phyloP scores from a whole-genome alignment of 2,329 filamentous ascomycete species.

The Fusarium armeniacum region DNA sequence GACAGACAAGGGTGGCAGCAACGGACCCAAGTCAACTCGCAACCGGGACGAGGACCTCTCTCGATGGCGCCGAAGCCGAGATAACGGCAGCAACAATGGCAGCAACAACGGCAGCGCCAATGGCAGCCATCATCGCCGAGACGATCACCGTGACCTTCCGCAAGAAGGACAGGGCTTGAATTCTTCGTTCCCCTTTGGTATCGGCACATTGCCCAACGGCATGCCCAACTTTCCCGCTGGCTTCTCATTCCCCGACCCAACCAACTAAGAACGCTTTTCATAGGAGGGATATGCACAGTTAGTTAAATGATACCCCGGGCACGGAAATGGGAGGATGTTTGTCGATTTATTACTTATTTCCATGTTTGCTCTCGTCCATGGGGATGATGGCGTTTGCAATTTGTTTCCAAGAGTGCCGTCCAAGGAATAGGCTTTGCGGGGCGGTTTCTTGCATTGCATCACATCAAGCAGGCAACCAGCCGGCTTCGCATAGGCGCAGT shows the following conservation, averaged over 20 bases:
- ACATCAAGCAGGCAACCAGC: slow-evolving; percentile 17
- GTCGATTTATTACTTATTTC: slow-evolving; percentile 35
- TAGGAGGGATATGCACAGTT: slow-evolving; percentile 23
- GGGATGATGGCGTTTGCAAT: slow-evolving; percentile 34
- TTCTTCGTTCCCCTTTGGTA: slow-evolving; percentile 57
- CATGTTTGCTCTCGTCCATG: slow-evolving; percentile 17
- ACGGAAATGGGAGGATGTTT: slow-evolving; percentile 37
- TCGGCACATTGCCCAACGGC: slow-evolving; percentile 58
- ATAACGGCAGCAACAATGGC: slow-evolving; percentile 38
- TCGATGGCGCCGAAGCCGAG: slow-evolving; percentile 54
- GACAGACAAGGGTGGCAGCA: slow-evolving; percentile 75
- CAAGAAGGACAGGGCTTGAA: slow-evolving; percentile 48
- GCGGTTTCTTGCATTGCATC: slow-evolving; percentile 30
- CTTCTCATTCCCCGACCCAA: slow-evolving; percentile 57
- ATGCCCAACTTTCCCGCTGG: slow-evolving; percentile 60
- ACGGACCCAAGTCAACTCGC: slow-evolving; percentile 74
- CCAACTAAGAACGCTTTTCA: slow-evolving; percentile 29
- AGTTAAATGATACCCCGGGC: slow-evolving; percentile 39
- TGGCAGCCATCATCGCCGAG: slow-evolving; percentile 42
- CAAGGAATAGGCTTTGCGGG: background rate
- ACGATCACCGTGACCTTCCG: slow-evolving; percentile 42
- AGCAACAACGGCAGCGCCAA: slow-evolving; percentile 44
- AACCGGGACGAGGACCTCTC: slow-evolving; percentile 57
- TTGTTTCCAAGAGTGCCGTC: slow-evolving; percentile 15
- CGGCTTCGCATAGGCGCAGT: slow-evolving; percentile 14